Evolutionary conservation across 192 early-diverging fungal species (phyloP).

Genomic region (Gryganskiella cystojenkinii): DNA sequence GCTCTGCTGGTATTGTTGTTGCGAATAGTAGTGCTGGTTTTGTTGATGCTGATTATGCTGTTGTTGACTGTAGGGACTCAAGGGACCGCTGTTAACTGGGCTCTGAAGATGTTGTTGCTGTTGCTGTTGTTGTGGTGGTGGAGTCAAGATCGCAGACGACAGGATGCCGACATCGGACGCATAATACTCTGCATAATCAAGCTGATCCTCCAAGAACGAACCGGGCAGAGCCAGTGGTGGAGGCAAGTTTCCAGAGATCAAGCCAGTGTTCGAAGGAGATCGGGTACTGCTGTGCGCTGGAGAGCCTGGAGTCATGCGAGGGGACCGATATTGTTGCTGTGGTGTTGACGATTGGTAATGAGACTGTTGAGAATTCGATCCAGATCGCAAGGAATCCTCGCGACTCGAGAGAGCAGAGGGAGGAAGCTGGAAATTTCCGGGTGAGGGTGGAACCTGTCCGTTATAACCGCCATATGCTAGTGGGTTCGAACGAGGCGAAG

Average conservation of each 20-base stretch:
- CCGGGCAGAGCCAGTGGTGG: slow-evolving; percentile 42
- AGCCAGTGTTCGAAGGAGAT: neutral
- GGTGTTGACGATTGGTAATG: neutral
- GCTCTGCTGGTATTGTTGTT: neutral
- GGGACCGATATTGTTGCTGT: slow-evolving; percentile 27
- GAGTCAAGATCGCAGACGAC: slow-evolving; percentile 1
- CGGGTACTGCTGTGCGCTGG: slow-evolving; percentile 4
- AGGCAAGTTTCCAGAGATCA: slow-evolving; percentile 2
- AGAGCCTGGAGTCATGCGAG: slow-evolving; percentile 29
- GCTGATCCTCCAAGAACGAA: slow-evolving; percentile 41
- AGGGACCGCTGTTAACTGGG: slow-evolving; percentile 4
- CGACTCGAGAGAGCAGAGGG: slow-evolving; percentile 34
- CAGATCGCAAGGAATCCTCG: slow-evolving; percentile 28
- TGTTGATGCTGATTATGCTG: neutral
- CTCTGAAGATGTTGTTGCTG: slow-evolving; percentile 4
- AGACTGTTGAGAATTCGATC: slow-evolving; percentile 12
- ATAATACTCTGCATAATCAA: slow-evolving; percentile 45
- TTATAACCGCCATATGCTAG: slow-evolving; percentile 13
- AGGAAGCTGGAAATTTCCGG: slow-evolving; percentile 30
- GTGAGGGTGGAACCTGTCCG: slow-evolving; percentile 36
- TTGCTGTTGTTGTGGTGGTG: slow-evolving; percentile 3
- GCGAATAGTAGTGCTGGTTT: neutral
- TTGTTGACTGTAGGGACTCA: too few relatives aligned
- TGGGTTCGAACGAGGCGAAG: slow-evolving; percentile 37
- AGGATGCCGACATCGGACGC: slow-evolving; percentile 45